These are phyloP conservation scores for Calonectria leucothoes DNA, from an alignment of 2,329 filamentous ascomycete species.

Conservation along the genomic window DNA sequence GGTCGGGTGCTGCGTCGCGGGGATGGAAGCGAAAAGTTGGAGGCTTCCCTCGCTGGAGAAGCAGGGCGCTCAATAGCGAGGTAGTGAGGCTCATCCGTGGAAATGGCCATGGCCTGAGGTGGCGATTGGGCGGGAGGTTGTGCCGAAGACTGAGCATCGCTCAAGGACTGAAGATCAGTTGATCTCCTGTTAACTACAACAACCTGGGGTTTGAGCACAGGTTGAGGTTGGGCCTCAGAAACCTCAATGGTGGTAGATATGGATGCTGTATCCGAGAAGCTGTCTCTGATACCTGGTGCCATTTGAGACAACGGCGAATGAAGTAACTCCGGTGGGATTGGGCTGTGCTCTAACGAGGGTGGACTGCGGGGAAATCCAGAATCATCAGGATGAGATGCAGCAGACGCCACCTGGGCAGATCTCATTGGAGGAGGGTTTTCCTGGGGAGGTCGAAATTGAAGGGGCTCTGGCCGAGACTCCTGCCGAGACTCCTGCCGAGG, in stretches of 20 bases:
- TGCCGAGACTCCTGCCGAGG: not conserved
- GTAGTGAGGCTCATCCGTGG: not conserved
- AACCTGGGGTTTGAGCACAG: constrained; percentile 39
- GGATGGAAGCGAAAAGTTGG: constrained; percentile 18
- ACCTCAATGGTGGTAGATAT: constrained; percentile 41
- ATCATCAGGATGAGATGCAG: not conserved
- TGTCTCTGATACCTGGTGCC: constrained; percentile 32
- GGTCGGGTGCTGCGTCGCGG: constrained; percentile 5
- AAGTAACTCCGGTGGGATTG: constrained; percentile 25
- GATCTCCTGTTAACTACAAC: constrained; percentile 38
- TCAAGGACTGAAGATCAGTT: constrained; percentile 29
- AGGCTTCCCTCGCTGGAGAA: not conserved
- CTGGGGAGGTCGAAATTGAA: not conserved
- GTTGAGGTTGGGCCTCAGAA: constrained; percentile 38
- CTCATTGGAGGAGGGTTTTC: not conserved
- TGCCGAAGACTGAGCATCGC: constrained; percentile 16
- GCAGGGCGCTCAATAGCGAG: not conserved
- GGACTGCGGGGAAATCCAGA: not conserved
- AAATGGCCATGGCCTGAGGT: not conserved
- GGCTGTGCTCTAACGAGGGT: constrained; percentile 26
- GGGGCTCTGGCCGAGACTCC: not conserved
- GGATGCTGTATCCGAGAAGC: constrained; percentile 38
- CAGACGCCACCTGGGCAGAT: not conserved
- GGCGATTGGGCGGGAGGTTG: not conserved
- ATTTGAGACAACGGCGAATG: constrained; percentile 28